Conservation (phyloP, 2,329 filamentous ascomycete genomes). For the Cordyceps sp. region DNA sequence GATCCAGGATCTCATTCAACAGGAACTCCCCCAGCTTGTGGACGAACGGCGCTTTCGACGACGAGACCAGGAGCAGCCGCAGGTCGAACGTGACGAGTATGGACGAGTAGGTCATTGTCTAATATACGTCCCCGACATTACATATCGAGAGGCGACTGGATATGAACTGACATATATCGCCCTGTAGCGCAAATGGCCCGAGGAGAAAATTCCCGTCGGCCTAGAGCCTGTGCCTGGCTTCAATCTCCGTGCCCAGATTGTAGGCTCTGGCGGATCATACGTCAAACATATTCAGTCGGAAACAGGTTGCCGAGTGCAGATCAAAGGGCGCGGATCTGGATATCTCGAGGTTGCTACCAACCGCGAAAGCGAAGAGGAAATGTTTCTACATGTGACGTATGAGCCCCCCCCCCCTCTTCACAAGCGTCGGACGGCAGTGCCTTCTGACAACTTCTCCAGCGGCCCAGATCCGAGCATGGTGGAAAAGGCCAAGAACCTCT, state of each 20-base stretch:
- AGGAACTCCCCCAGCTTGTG: constrained; percentile 87
- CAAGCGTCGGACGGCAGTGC: background rate
- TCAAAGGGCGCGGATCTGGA: constrained; percentile 90
- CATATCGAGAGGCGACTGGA: no score
- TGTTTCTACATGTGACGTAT: constrained; percentile 93
- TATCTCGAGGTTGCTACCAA: constrained; percentile 85
- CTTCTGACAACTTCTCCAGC: constrained; percentile 23
- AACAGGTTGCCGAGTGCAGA: constrained; percentile 89
- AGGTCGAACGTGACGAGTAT: constrained; percentile 74
- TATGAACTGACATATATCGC: background rate
- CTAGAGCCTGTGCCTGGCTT: constrained; percentile 88
- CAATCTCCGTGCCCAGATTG: constrained; percentile 89
- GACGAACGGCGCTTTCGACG: constrained; percentile 86
- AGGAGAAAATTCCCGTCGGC: constrained; percentile 81
- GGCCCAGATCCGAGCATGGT: constrained; percentile 81
- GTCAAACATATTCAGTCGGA: constrained; percentile 97
- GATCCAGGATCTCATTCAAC: constrained; percentile 90
- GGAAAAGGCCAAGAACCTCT: constrained; percentile 71
- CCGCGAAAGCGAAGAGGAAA: constrained; percentile 81
- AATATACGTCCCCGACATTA: background rate
- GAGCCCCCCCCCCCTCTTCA: constrained; percentile 15
- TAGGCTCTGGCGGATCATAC: constrained; percentile 84
- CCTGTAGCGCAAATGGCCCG: constrained; percentile 90
- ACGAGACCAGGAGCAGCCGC: constrained; percentile 54
- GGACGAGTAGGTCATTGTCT: constrained; percentile 48